Evolutionary conservation across 306 rosid species (phyloP), one percentile per base, ranked within the genome.

Genomic region (Canavalia ensiformis): DNA sequence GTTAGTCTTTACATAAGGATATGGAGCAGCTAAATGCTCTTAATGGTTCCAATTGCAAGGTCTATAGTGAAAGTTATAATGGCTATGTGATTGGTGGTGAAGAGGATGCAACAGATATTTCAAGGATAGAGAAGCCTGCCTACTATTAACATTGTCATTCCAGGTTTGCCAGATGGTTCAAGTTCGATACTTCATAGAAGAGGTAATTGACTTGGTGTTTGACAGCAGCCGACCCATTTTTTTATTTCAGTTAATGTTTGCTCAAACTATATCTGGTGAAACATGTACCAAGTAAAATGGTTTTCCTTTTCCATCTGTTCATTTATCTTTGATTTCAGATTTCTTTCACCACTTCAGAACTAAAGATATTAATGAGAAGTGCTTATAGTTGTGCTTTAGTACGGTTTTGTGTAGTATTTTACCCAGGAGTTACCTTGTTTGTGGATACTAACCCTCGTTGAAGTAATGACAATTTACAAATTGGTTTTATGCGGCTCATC

Each of bases 121-220:
- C 94, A 49, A 90, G 66, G 68, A 66, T 66, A 0, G 92, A 76
- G 39, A 76, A 83, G 63, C 52, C 88, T n/a, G n/a, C n/a, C 51
- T 1, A n/a, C n/a, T n/a, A 74, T 81, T 25, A 89, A 88, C 67
- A 79, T 90, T 82, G 73, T 69, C 37, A 86, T 93, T 81, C 97
- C 93, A 4, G 85, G 90, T 63, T 30, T 93, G 77, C 97, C 97
- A 2, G 89, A 85, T 35, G 91, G 84, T 90, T 68, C 97, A 93
- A 87, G 97, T 93, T 85, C 89, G 85, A 2, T 86, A 82, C 83
- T 93, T 93, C 87, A 78, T 91, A 49, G 92, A 93, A 85, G 82
- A 93, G 97, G 97, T 88, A 71, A 58, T n/a, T 50, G n/a, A 55
- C 41, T 4, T 73, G 64, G 33, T 50, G 55, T 62, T 77, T 51